Evolutionary conservation across 108 stramenopile species (phyloP), one percentile per base, ranked within the genome.

Genomic region (Fistulifera pelliculosa): DNA sequence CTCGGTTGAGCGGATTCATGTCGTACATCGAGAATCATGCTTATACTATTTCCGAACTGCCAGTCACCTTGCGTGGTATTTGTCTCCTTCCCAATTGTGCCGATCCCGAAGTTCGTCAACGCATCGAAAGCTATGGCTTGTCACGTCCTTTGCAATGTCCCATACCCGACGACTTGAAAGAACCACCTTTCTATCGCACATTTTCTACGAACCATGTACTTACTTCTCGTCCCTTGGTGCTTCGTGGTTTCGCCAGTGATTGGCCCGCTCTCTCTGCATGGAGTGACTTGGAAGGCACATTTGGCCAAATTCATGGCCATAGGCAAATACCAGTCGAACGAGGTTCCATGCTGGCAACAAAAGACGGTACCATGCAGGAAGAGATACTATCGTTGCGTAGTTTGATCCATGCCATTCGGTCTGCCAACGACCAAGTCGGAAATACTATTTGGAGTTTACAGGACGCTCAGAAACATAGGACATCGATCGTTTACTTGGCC

Each of bases 301-400:
- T 66, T 24, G 59, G 61, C 15, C 49, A 50, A 11, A 23, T 52
- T 12, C 56, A 74, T 43, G 77, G 81, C 1, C 72, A 74, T 38
- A 75, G 81, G 12, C 19, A 70, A 25, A 69, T 83, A 14, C 81
- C 81, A 0, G 70, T 83, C 24, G 77, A 83, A 42, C 38, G 74
- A 16, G 81, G 77, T 18, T 65, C 60, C 11, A 75, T 83, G 69
- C 22, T 49, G 11, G 49, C 19, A 6, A 56, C 26, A n/a, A 44
- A 14, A 16, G 41, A 27, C 15, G 10, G 22, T 6, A 56, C 58
- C 2, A 76, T 76, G 68, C 73, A 53, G 31, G 81, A 83, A 43
- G 40, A 62, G 18, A 25, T 77, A 22, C 51, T 79, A 55, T 26
- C 58, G 0, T 63, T 83, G 31, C 66, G 68, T 14, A 18, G 28